These are phyloP conservation scores for Candida coquimbonensis DNA, from an alignment of 805 yeast genomes.

Conservation along the genomic window DNA sequence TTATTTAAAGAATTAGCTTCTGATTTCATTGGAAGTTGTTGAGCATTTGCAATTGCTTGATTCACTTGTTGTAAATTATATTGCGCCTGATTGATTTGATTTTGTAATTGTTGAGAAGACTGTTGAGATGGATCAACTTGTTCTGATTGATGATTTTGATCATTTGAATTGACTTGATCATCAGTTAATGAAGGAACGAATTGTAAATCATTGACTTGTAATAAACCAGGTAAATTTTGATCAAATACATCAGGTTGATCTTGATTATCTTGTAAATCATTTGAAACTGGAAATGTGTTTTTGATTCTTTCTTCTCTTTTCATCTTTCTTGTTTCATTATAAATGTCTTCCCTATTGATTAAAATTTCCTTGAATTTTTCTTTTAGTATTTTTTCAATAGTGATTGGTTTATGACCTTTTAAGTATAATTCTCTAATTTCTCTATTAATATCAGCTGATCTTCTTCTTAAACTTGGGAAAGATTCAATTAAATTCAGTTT, in stretches of 20 bases:
- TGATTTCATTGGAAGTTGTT: conserved; percentile 15
- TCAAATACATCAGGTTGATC: conserved; percentile 15
- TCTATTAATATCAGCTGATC: conserved; percentile 26
- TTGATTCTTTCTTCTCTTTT: conserved; percentile 24
- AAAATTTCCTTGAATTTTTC: conserved; percentile 20
- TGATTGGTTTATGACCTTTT: conserved; percentile 24
- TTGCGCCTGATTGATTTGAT: conserved; percentile 6
- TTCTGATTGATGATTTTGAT: conserved; percentile 5
- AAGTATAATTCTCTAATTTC: conserved; percentile 24
- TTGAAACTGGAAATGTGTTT: neutral
- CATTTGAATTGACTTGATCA: neutral
- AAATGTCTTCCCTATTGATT: conserved; percentile 26
- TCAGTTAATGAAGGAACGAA: neutral
- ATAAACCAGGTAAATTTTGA: conserved; percentile 22
- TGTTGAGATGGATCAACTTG: conserved; percentile 8
- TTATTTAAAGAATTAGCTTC: conserved; percentile 18
- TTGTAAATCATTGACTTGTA: conserved; percentile 12
- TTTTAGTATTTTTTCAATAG: conserved; percentile 22
- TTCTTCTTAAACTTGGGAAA: conserved; percentile 26
- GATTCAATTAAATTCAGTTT: conserved; percentile 23
- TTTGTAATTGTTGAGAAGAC: conserved; percentile 5
- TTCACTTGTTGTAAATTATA: conserved; percentile 14
- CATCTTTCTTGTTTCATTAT: conserved; percentile 27
- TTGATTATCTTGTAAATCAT: neutral
- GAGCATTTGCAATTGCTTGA: conserved; percentile 22